These are phyloP conservation scores for Lodderomyces beijingensis DNA, from an alignment of 1,139 yeast species.

Conservation along the genomic window DNA sequence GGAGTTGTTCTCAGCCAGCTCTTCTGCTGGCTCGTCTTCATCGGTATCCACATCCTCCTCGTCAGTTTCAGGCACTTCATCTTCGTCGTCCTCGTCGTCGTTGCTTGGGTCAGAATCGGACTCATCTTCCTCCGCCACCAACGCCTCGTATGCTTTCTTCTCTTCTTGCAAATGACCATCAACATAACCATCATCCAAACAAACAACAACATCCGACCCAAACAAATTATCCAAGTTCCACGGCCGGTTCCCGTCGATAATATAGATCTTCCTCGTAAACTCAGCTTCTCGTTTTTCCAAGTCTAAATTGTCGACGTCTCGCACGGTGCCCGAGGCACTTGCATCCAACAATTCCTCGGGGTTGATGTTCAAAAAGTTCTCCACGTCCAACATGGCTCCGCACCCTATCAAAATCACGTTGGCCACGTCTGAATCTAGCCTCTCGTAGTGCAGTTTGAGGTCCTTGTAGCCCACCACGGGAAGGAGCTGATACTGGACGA, in stretches of 20 bases:
- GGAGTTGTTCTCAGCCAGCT: conserved; percentile 20
- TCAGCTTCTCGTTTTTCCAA: conserved; percentile 5
- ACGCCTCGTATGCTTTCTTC: conserved; percentile 49
- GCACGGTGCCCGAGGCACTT: not conserved
- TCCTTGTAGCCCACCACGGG: conserved; percentile 96
- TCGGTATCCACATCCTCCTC: conserved; percentile 13
- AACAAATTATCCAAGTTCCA: conserved; percentile 93
- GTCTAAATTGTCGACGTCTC: not conserved
- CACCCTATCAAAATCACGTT: conserved; percentile 84
- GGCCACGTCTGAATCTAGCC: conserved; percentile 70
- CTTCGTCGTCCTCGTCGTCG: conserved; percentile 6
- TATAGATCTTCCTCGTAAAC: conserved; percentile 47
- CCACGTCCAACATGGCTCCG: conserved; percentile 92
- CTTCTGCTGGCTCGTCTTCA: conserved; percentile 17
- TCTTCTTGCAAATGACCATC: conserved; percentile 52
- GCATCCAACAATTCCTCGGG: conserved; percentile 36
- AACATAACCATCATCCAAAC: conserved; percentile 84
- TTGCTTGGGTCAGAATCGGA: conserved; percentile 17
- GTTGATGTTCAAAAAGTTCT: conserved; percentile 68
- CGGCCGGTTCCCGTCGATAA: conserved; percentile 91
- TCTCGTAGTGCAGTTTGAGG: conserved; percentile 55
- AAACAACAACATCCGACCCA: conserved; percentile 74
- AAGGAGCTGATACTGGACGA: conserved; percentile 81
- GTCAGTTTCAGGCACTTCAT: conserved; percentile 18
- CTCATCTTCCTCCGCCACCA: conserved; percentile 33